Evolutionary conservation across 2,329 filamentous ascomycete species (phyloP).

Genomic region (Grosmannia serpens): DNA sequence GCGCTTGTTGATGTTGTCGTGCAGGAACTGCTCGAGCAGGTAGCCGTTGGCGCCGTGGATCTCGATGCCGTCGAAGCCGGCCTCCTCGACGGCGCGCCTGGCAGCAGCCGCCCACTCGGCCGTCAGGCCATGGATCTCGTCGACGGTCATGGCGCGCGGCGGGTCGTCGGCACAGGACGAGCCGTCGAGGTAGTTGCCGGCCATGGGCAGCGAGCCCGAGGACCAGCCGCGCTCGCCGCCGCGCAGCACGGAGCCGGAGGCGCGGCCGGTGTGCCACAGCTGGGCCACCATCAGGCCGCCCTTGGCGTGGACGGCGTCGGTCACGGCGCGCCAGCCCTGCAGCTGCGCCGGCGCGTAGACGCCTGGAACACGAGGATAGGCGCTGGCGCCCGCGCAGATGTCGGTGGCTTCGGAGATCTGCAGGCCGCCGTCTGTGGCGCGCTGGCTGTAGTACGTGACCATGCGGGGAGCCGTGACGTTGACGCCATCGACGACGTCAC

Average conservation of each 20-base stretch:
- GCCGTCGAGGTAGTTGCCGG: conserved; percentile 17
- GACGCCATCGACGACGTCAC: conserved; percentile 24
- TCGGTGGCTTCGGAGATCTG: conserved; percentile 36
- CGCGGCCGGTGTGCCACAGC: conserved; percentile 36
- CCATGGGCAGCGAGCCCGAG: conserved; percentile 26
- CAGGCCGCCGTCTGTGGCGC: conserved; percentile 28
- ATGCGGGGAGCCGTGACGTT: conserved; percentile 16
- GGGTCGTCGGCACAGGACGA: conserved; percentile 15
- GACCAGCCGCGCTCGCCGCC: conserved; percentile 25
- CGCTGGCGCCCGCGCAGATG: conserved; percentile 23
- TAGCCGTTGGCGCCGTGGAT: conserved; percentile 48
- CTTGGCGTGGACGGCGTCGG: conserved; percentile 49
- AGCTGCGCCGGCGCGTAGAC: conserved; percentile 45
- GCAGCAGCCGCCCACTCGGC: conserved; percentile 41
- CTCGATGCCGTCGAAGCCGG: conserved; percentile 64
- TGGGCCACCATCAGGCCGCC: conserved; percentile 49
- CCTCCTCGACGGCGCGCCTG: conserved; percentile 43
- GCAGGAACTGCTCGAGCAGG: conserved; percentile 9
- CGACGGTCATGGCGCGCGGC: conserved; percentile 50
- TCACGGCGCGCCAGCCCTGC: conserved; percentile 46
- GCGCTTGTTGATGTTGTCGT: conserved; percentile 9
- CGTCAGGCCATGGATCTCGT: conserved; percentile 53
- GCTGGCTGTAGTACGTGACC: conserved; percentile 32
- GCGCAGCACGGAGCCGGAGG: conserved; percentile 20
- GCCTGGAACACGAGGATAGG: conserved; percentile 38